These are phyloP conservation scores for Hypericum perforatum DNA, from an alignment of 345 rosid genomes.

Conservation along the genomic window DNA sequence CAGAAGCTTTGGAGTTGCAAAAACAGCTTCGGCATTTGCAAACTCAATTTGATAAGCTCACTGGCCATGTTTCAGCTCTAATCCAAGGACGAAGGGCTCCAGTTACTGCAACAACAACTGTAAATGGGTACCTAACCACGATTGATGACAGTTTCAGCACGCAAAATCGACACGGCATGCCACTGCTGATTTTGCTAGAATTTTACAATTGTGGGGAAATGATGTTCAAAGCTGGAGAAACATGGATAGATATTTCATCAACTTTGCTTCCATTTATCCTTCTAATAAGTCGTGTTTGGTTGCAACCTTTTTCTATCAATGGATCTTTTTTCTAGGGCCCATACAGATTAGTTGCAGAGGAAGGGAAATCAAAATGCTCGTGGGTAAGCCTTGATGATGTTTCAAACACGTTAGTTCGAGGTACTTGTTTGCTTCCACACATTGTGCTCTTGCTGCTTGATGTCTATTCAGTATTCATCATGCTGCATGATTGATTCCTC, in stretches of 20 bases:
- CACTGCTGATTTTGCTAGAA: too few relatives aligned
- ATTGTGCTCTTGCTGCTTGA: too few relatives aligned
- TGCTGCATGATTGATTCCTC: too few relatives aligned
- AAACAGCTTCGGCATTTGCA: conserved; percentile 77
- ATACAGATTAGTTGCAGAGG: conserved; percentile 82
- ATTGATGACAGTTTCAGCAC: conserved; percentile 72
- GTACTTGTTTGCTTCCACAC: conserved; percentile 26
- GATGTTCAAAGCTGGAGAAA: too few relatives aligned
- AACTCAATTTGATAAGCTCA: conserved; percentile 74
- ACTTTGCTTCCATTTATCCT: too few relatives aligned
- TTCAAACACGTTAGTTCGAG: conserved; percentile 63
- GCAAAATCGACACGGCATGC: conserved; percentile 72
- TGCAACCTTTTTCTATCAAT: conserved; percentile 2
- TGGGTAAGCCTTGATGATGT: conserved; percentile 94
- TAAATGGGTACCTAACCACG: conserved; percentile 64
- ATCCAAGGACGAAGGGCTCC: conserved; percentile 89
- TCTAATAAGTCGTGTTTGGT: neutral
- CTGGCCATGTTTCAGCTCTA: conserved; percentile 69
- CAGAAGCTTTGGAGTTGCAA: conserved; percentile 81
- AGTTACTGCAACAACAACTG: conserved; percentile 80
- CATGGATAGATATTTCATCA: too few relatives aligned
- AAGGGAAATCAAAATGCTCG: conserved; percentile 92
- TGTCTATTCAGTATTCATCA: too few relatives aligned
- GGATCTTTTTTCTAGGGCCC: conserved; percentile 62
- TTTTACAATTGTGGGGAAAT: too few relatives aligned